Percentiles rank a stretch among this genome's conserved stretches.
Conservation (phyloP, 139 green algal species). For the Asterochloris erici region DNA sequence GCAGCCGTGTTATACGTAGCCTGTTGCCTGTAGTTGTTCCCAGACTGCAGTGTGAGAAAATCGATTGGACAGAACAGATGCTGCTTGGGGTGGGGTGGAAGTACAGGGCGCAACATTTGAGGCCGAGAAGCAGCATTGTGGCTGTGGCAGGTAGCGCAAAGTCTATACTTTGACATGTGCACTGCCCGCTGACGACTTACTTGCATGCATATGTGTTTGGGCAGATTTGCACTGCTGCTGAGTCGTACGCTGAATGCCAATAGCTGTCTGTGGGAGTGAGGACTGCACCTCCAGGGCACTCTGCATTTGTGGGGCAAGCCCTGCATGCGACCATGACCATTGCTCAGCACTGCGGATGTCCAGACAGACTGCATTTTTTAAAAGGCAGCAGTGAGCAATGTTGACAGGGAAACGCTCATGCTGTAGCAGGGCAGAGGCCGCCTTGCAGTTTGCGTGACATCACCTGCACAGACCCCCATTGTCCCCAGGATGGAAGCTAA, state of each 20-base stretch:
- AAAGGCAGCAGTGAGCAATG: too few relatives aligned
- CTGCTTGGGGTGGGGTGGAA: background rate
- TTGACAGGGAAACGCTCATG: too few relatives aligned
- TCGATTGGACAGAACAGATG: background rate
- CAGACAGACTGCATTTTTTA: too few relatives aligned
- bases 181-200: background rate
- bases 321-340: background rate
- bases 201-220: conserved; percentile 18
- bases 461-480: conserved; percentile 3
- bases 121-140: background rate
- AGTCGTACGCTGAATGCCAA: conserved; percentile 9
- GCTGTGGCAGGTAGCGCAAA: background rate
- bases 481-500: conserved; percentile 14
- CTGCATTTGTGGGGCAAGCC: conserved; percentile 5
- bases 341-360: too few relatives aligned
- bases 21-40: conserved; percentile 1
- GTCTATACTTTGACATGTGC: background rate
- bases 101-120: background rate
- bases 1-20: conserved; percentile 2
- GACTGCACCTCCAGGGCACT: conserved; percentile 8
- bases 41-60: background rate
- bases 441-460: too few relatives aligned
- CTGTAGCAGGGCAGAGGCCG: too few relatives aligned
- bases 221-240: background rate
- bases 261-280: conserved; percentile 6